Conservation (phyloP, 2,329 filamentous ascomycete genomes). For the Didymellaceae sp. region DNA sequence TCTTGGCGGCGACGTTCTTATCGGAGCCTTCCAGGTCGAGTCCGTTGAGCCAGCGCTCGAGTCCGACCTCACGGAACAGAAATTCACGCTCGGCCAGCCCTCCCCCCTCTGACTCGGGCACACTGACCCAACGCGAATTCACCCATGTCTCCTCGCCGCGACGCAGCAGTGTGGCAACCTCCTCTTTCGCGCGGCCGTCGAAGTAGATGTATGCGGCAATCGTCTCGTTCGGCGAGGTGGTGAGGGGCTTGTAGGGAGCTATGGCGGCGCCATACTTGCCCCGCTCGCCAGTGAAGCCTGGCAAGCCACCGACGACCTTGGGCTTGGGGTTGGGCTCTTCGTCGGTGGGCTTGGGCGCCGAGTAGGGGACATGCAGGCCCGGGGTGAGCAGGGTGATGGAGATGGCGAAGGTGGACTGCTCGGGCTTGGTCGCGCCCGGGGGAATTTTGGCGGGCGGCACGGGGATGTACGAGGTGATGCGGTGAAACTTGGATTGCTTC, state of each 20-base stretch:
- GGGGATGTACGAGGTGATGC: conserved; percentile 96
- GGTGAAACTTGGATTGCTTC: conserved; percentile 86
- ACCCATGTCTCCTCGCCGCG: conserved; percentile 99
- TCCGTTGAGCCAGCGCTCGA: conserved; percentile 96
- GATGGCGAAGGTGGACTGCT: conserved; percentile 96
- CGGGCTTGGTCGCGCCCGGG: conserved; percentile 71
- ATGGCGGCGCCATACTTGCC: conserved; percentile 65
- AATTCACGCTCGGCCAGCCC: conserved; percentile 96
- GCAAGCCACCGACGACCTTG: conserved; percentile 77
- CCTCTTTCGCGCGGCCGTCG: conserved; percentile 91
- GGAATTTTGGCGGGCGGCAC: conserved; percentile 86
- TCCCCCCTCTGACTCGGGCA: conserved; percentile 88
- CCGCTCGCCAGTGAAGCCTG: conserved; percentile 59
- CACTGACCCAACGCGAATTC: conserved; percentile 95
- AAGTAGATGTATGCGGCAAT: conserved; percentile 99
- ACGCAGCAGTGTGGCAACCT: conserved; percentile 90
- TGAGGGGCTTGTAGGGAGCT: conserved; percentile 88
- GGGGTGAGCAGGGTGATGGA: conserved; percentile 95
- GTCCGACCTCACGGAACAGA: conserved; percentile 91
- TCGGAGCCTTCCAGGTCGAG: conserved; percentile 87
- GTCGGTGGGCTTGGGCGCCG: conserved; percentile 78
- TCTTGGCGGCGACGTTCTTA: conserved; percentile 79
- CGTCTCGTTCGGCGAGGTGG: conserved; percentile 91
- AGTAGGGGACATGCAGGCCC: conserved; percentile 88
- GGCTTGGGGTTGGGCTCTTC: conserved; percentile 81